A percentile compares a stretch with the other conserved stretches of the same genome.
Conservation (phyloP, 75 land plant genomes). For the Cunninghamia lanceolata region DNA sequence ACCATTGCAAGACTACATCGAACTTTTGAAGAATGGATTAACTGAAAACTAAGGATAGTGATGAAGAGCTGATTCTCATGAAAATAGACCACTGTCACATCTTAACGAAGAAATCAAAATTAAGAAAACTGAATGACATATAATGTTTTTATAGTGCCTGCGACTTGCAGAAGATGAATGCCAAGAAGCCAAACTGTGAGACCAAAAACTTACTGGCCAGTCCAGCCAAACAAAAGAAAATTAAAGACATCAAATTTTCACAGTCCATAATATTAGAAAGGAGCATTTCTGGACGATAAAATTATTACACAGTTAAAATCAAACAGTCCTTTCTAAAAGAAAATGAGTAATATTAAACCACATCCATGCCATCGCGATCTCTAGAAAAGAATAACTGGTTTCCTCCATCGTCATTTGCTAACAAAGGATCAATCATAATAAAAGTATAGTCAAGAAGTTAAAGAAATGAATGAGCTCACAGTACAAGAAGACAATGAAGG, state of each 20-base stretch:
- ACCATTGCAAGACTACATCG: background rate
- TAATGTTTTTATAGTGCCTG: background rate
- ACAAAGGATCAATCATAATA: background rate
- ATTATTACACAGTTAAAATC: too few relatives aligned
- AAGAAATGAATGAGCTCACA: background rate
- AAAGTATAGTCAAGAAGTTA: background rate
- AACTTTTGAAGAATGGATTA: background rate
- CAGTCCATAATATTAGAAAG: too few relatives aligned
- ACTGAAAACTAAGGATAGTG: too few relatives aligned
- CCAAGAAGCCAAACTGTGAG: background rate
- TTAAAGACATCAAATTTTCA: too few relatives aligned
- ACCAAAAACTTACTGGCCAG: background rate
- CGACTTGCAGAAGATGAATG: background rate
- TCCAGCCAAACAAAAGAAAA: background rate
- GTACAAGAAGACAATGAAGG: background rate
- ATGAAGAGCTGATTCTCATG: too few relatives aligned
- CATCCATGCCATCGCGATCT: background rate
- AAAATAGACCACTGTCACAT: background rate
- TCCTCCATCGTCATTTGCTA: background rate
- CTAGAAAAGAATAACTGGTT: background rate
- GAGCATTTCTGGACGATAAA: too few relatives aligned
- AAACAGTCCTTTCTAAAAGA: too few relatives aligned
- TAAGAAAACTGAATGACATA: background rate
- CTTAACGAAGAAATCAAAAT: background rate
- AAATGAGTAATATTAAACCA: background rate